phyloP scores from a whole-genome alignment of 1,284 basidiomycete genomes.

The Naganishia sp. region DNA sequence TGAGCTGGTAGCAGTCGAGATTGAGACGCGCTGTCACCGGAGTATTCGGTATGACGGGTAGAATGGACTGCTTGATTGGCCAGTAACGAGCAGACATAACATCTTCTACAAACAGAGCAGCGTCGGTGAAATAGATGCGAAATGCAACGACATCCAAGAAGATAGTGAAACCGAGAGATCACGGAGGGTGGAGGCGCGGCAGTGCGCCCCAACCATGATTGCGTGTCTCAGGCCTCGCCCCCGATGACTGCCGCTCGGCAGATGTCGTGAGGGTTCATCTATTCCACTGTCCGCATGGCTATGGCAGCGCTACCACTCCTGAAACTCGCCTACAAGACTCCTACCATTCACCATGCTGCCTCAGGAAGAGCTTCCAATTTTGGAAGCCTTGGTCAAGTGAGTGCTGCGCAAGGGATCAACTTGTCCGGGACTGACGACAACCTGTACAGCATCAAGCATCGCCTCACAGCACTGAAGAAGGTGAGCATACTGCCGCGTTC shows the following conservation, averaged over 20 bases:
- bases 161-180: no score
- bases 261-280: no score
- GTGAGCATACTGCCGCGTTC: conserved; percentile 39
- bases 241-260: no score
- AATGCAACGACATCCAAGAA: neutral
- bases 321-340: neutral
- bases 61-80: conserved; percentile 27
- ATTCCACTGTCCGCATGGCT: no score
- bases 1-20: conserved; percentile 19
- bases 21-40: conserved; percentile 59
- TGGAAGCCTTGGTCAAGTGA: conserved; percentile 91
- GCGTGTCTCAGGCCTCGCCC: no score
- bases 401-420: conserved; percentile 38
- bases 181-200: no score
- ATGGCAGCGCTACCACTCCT: no score
- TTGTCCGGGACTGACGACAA: conserved; percentile 34
- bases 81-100: conserved; percentile 23
- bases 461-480: conserved; percentile 61
- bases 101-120: conserved; percentile 3
- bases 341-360: conserved; percentile 22
- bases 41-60: conserved; percentile 56
- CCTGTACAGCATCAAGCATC: conserved; percentile 77
- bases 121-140: neutral
- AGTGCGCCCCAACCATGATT: no score
- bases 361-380: conserved; percentile 76